Base-by-base conservation (phyloP, 805 yeast species). In the Candida easanensis region DNA sequence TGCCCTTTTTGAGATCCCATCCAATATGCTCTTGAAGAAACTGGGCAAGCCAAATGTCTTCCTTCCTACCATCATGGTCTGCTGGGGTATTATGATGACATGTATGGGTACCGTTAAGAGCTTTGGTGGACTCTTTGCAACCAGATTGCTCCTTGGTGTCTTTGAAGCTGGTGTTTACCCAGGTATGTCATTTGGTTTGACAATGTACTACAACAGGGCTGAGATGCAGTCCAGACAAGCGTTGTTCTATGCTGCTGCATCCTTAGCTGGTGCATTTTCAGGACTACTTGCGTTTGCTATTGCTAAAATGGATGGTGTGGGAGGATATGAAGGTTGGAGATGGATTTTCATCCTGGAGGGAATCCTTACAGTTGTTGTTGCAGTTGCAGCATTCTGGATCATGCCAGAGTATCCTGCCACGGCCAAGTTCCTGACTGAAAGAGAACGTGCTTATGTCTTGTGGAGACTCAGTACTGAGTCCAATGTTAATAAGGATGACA, bases 281-380 rank as follows among this genome's bases (percentile, higher is more conserved):
- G 63, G 60, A 1, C 36, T 57, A n/a, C 26, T 59, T n/a, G 57
- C 62, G 3, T 55, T 52, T 42, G 51, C 42, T 14, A 40, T 47
- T 18, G 38, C 38, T 20, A 44, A 44, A 14, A 44, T 52, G 34
- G 30, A 38, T 25, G 56, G 53, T 23, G 44, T 41, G 10, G 49
- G 49, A 17, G 43, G 45, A 8, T 31, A 46, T 14, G 38, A 40
- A 23, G 50, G 49, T 1, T 52, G 54, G 54, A 39, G 45, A 37
- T 52, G 57, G 57, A 42, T 52, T 21, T 52, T 46, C 36, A 35
- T 52, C 9, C 18, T 44, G 16, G 54, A 52, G 34, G 56, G 57
- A 11, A 20, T 41, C n/a, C 17, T 47, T 8, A 49, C 53, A 1
- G 43, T 47, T 6, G n/a, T 47, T 11, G 37, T 43, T 7, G 43